Evolutionary conservation across 1,139 yeast genomes (phyloP), one percentile per base, ranked within the genome.

Genomic region (Taphrina sp.): DNA sequence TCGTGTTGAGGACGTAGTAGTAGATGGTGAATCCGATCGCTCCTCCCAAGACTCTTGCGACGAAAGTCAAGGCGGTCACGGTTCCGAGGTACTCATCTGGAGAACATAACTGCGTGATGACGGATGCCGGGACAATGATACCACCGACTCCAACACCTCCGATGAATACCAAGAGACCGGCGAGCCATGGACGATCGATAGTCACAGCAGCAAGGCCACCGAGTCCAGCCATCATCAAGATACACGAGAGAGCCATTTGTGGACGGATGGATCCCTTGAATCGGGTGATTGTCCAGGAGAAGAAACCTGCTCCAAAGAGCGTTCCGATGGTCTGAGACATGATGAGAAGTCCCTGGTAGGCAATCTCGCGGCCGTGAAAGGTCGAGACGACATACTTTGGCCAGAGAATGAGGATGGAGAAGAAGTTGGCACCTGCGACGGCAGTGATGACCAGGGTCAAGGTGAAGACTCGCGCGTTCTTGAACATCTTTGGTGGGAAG

Each of bases 381-480:
- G 42, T 39, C 10, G 53, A 36, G 24, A 47, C 28, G 20, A 47
- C 37, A 31, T 36, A 47, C 16, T 47, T 47, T 29, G 53, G 53
- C 53, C 53, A 47, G 12, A 47, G 31, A 29, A 47, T 47, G 20
- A 47, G 53, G 29, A 47, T 47, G 22, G 41, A 31, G 37, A 47
- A 47, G 26, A 47, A 47, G 37, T 47, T 47, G 19, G 53, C 53
- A 10, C 53, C 53, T 3, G 53, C 53, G 10, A 47, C 53, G n/a
- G 53, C 53, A 8, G 53, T 47, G 23, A 47, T 47, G 36, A 47
- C 14, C 20, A 47, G 42, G 8, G 53, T 47, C 19, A 47, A 38
- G 1, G 53, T 47, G 31, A 47, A 47, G 29, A 47, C 53, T 10
- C 53, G 53, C 10, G 43, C 44, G 14, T 47, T 47, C 44, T 47